phyloP scores from a whole-genome alignment of 768 basidiomycete species.

The Lactarius akahatsu region DNA sequence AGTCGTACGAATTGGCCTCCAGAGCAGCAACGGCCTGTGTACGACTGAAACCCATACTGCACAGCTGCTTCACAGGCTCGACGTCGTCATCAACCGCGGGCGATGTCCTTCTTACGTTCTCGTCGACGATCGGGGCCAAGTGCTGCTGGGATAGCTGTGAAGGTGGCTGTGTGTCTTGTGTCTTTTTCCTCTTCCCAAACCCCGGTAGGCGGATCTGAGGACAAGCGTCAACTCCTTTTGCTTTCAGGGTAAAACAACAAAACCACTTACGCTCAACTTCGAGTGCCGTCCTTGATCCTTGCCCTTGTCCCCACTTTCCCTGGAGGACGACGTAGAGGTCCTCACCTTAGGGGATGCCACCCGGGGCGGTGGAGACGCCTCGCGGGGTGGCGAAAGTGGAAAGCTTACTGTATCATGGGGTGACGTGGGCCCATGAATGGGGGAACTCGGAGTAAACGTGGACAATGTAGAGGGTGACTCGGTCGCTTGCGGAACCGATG shows the following conservation, averaged over 20 bases:
- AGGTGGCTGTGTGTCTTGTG: slow-evolving; percentile 48
- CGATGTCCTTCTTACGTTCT: slow-evolving; percentile 42
- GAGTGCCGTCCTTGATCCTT: slow-evolving; percentile 62
- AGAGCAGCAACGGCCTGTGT: slow-evolving; percentile 79
- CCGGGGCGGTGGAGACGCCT: slow-evolving; percentile 50
- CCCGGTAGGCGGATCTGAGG: slow-evolving; percentile 65
- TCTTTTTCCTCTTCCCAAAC: slow-evolving; percentile 74
- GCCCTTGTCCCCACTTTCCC: slow-evolving; percentile 50
- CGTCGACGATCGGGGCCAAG: slow-evolving; percentile 45
- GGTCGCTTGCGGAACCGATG: slow-evolving; percentile 31
- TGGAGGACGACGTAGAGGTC: slow-evolving; percentile 54
- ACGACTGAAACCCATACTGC: slow-evolving; percentile 89
- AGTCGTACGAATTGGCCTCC: slow-evolving; percentile 81
- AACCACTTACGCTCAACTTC: slow-evolving; percentile 68
- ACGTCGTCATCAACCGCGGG: slow-evolving; percentile 70
- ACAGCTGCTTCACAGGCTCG: slow-evolving; percentile 74
- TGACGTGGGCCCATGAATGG: slow-evolving; percentile 36
- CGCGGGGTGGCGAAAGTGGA: slow-evolving; percentile 34
- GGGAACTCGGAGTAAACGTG: slow-evolving; percentile 44
- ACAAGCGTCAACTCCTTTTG: slow-evolving; percentile 19
- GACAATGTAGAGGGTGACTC: slow-evolving; percentile 37
- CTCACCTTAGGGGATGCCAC: slow-evolving; percentile 56
- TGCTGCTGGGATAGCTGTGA: slow-evolving; percentile 34
- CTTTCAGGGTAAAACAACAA: slow-evolving; percentile 4
- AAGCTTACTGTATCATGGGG: slow-evolving; percentile 23